Evolutionary conservation across 805 yeast genomes (phyloP), one percentile per base, ranked within the genome.

Genomic region (Sugiyamaella boreocaroliniensis): DNA sequence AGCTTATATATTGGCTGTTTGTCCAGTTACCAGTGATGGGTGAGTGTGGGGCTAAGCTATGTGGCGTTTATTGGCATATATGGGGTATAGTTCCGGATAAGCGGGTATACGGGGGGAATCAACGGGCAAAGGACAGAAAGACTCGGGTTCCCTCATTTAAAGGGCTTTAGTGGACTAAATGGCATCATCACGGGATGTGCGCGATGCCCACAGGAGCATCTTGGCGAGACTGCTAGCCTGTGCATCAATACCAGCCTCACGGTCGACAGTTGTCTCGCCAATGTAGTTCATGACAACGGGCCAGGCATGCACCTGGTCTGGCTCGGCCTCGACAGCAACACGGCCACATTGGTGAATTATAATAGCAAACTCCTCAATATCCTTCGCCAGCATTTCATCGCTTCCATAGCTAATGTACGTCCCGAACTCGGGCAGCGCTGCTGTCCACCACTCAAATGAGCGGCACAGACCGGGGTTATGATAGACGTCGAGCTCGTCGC

Each of bases 261-360:
- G 71, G 49, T 71, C 76, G 26, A 71, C 75, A 44, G 71, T 68
- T 3, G 67, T 62, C 45, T 75, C 69, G 47, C 76, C 81, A 2
- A 76, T 63, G 45, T 66, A 66, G 49, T 72, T 71, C 2, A 66
- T 62, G 4, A 73, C 53, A 29, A 78, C 61, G 8, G 80, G 81
- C 81, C 82, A 78, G 16, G 76, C 69, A 54, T 78, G 82, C 2
- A 73, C 60, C 50, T 68, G 71, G 29, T 68, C 64, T 2, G 58
- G 60, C 42, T 66, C 69, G 16, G 64, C 58, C 12, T 61, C 69
- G 12, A 71, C 58, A 47, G 69, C 68, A 10, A 75, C 63, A 16
- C 64, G 57, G 4, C 73, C 70, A 19, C 62, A 60, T 16, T 54
- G 47, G 16, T 59, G 51, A 43, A 73, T 57, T 11, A 54, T 47